Evolutionary conservation across 2,329 filamentous ascomycete genomes (phyloP).

Genomic region (Trichoderma sp.): DNA sequence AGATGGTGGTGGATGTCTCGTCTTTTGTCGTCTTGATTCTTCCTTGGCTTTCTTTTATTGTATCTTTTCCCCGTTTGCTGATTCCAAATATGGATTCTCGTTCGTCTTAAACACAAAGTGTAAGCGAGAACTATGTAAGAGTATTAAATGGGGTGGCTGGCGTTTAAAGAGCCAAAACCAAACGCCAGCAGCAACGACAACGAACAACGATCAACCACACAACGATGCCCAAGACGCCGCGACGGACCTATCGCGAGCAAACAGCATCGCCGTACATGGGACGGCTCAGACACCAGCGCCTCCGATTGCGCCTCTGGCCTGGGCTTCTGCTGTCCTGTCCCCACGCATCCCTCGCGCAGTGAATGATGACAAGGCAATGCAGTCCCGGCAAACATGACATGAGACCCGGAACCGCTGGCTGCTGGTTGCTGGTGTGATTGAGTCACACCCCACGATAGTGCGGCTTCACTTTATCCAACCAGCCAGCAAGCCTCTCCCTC

Average conservation of each 20-base stretch:
- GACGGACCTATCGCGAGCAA: conserved; percentile 11
- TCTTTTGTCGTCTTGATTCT: neutral
- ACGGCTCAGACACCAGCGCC: neutral
- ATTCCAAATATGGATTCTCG: neutral
- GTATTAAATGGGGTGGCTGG: neutral
- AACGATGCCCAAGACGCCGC: neutral
- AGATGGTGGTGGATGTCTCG: neutral
- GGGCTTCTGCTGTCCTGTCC: neutral
- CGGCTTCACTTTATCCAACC: neutral
- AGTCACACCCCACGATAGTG: neutral
- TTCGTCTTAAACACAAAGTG: neutral
- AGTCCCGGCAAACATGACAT: neutral
- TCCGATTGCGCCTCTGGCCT: neutral
- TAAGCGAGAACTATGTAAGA: neutral
- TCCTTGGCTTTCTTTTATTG: neutral
- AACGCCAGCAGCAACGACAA: neutral
- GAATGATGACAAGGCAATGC: conserved; percentile 17
- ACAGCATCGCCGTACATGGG: neutral
- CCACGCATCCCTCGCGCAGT: conserved; percentile 5
- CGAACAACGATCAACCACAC: neutral
- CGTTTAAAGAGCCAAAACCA: neutral
- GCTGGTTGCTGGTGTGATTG: neutral
- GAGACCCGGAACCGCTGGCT: neutral
- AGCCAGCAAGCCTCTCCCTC: neutral
- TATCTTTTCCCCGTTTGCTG: neutral